phyloP scores from a whole-genome alignment of 2,329 filamentous ascomycete species.

The Fusarium sp. region DNA sequence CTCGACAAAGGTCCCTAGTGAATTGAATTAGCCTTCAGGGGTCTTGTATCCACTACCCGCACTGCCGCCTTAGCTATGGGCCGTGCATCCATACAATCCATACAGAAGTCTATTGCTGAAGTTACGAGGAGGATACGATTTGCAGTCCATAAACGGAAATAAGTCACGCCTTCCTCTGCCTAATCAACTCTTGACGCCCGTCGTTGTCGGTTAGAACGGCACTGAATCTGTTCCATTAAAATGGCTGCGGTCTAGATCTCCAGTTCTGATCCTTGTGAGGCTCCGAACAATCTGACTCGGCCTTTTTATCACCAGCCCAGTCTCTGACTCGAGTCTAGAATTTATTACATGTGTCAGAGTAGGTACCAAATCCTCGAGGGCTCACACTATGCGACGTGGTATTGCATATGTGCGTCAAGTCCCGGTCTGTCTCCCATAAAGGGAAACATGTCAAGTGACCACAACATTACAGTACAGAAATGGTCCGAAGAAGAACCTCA shows the following conservation, averaged over 20 bases:
- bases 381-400: neutral
- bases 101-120: neutral
- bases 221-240: neutral
- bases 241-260: constrained; percentile 12
- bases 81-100: constrained; percentile 10
- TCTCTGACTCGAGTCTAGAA: constrained; percentile 6
- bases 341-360: neutral
- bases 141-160: constrained; percentile 21
- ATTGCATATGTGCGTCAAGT: constrained; percentile 3
- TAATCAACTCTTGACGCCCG: constrained; percentile 2
- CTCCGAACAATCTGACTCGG: constrained; percentile 2
- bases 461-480: neutral
- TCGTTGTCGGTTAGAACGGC: constrained; percentile 11
- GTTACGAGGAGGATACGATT: constrained; percentile 18
- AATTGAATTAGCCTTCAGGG: constrained; percentile 4
- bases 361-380: neutral
- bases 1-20: constrained; percentile 18
- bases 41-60: constrained; percentile 24
- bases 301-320: neutral
- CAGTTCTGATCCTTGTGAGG: neutral
- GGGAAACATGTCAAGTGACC: constrained; percentile 20
- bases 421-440: neutral
- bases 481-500: neutral
- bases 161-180: constrained; percentile 22
- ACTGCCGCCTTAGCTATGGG: constrained; percentile 7